These are phyloP conservation scores for Leptographium wingfieldii DNA, from an alignment of 2,329 filamentous ascomycete genomes.

Conservation along the genomic window DNA sequence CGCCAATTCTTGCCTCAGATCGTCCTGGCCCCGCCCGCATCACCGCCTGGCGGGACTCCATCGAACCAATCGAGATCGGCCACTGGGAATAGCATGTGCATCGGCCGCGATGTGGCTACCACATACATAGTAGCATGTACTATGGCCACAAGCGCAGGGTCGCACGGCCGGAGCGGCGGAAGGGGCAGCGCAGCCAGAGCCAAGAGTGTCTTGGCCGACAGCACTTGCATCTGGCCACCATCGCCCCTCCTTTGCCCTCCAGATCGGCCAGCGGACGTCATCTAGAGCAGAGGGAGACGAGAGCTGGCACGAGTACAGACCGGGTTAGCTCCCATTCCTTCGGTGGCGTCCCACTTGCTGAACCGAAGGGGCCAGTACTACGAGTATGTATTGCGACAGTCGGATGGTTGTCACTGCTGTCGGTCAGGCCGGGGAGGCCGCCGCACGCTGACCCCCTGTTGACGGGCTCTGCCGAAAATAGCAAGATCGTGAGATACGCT, in stretches of 20 bases:
- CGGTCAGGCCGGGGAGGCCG: background rate
- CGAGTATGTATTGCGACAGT: background rate
- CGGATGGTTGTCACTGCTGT: background rate
- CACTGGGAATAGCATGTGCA: background rate
- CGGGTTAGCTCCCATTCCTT: background rate
- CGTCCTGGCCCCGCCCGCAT: background rate
- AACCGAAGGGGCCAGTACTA: background rate
- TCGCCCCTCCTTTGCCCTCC: background rate
- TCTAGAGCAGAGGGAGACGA: background rate
- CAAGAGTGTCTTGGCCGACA: background rate
- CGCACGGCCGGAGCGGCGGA: background rate
- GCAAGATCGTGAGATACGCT: background rate
- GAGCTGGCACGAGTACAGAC: background rate
- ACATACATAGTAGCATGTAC: background rate
- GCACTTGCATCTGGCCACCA: background rate
- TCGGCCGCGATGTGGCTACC: background rate
- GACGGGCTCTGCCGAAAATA: conserved; percentile 3
- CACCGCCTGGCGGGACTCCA: background rate
- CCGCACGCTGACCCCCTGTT: background rate
- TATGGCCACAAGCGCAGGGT: background rate
- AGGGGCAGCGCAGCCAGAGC: background rate
- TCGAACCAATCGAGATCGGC: background rate
- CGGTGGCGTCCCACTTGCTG: background rate
- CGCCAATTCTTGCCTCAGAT: background rate
- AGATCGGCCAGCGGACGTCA: background rate